Evolutionary conservation across 345 rosid genomes (phyloP), one percentile per base, ranked within the genome.

Genomic region (Turnera subulata): DNA sequence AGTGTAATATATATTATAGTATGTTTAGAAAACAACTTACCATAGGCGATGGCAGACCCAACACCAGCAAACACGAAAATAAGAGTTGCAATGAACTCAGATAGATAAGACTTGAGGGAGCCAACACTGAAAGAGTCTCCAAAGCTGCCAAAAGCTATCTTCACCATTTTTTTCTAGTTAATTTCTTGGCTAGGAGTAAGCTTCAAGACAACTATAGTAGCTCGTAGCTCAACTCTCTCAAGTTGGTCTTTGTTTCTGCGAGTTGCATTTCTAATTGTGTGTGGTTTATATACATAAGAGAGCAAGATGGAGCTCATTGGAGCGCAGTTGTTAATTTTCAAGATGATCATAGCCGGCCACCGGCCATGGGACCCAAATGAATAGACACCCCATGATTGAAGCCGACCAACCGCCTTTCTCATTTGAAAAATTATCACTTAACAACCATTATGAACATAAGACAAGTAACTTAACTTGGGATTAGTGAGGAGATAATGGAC

Each of bases 31-130:
- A 0, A n/a, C n/a, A 4, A 63, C 74, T 71, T 62, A 79, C 82
- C 67, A 65, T 64, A 92, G 7, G 96, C 93, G 44, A 92, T 65
- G 22, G 93, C 98, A 0, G 96, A 89, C 13, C 98, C 96, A 67
- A 86, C 98, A 15, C 95, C 96, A 10, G 96, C 96, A n/a, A 92
- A 92, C 12, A 92, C 96, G 52, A 92, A 92, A 50, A 88, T 82
- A 58, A 88, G 83, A 29, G 98, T 92, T 51, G 96, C 92, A 9
- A 86, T 92, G 67, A 92, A 92, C 82, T 92, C 98, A 6, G 96
- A 57, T 6, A 86, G 67, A 66, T 84, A 92, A 33, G 82, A 63
- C 73, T 75, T 92, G 8, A 89, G 73, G 15, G 95, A 83, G 13
- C 78, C 78, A 2, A 61, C 73, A 59, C 92, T 86, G 64, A 88